Percentiles rank a stretch among this genome's conserved stretches.
phyloP scores from a whole-genome alignment of 2,329 filamentous ascomycete genomes.

The Cadophora sp. region DNA sequence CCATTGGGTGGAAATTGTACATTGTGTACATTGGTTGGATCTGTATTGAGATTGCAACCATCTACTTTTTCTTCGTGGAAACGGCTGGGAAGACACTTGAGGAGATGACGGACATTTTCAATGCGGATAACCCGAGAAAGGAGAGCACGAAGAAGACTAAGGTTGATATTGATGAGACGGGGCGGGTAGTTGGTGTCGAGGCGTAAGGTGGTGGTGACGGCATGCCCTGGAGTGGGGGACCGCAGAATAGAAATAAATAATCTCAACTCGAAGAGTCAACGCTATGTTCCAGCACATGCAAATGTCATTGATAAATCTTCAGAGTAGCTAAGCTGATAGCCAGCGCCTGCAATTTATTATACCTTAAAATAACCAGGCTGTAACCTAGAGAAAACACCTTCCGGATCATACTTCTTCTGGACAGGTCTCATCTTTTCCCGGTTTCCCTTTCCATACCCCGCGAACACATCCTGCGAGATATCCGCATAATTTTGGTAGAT shows the following conservation, averaged over 20 bases:
- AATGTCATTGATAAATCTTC: too few species aligned
- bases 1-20: constrained; percentile 47
- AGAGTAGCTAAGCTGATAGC: not conserved
- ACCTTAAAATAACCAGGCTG: constrained; percentile 27
- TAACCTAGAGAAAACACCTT: constrained; percentile 16
- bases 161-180: constrained; percentile 34
- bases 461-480: constrained; percentile 27
- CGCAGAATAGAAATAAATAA: too few species aligned
- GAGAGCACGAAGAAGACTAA: constrained; percentile 40
- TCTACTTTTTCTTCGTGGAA: constrained; percentile 46
- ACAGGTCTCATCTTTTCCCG: constrained; percentile 23
- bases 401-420: constrained; percentile 26
- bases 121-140: constrained; percentile 41
- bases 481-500: constrained; percentile 32
- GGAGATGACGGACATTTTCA: constrained; percentile 38
- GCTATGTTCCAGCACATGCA: too few species aligned
- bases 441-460: constrained; percentile 23
- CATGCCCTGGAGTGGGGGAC: too few species aligned
- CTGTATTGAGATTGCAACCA: constrained; percentile 31
- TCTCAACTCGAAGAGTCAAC: too few species aligned
- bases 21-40: constrained; percentile 39
- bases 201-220: not conserved
- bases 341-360: not conserved
- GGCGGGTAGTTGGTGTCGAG: constrained; percentile 37
- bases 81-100: constrained; percentile 40